Evolutionary conservation across 805 yeast species (phyloP).

Genomic region (Zygosaccharomyces siamensis): DNA sequence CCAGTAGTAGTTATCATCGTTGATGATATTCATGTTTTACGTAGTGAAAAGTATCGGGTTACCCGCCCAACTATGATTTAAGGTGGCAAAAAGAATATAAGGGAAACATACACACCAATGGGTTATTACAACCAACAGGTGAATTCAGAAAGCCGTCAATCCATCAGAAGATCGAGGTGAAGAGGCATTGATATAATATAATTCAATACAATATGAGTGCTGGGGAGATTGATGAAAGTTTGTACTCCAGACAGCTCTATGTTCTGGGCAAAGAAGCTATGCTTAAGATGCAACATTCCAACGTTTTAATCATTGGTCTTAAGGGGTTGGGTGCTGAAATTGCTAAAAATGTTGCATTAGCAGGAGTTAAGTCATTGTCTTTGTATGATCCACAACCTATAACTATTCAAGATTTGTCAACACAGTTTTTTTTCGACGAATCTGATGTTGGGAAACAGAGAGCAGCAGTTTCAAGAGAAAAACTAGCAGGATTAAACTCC

Average conservation of each 20-base stretch:
- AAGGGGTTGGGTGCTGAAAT: slow-evolving; percentile 94
- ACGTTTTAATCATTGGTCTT: slow-evolving; percentile 85
- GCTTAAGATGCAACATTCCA: slow-evolving; percentile 92
- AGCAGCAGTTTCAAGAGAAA: slow-evolving; percentile 63
- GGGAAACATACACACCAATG: not conserved
- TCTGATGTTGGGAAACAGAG: slow-evolving; percentile 73
- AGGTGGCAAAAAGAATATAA: slow-evolving; percentile 5
- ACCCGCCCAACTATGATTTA: not conserved
- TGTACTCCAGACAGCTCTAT: slow-evolving; percentile 94
- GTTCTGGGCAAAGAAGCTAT: slow-evolving; percentile 97
- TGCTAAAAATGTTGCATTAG: slow-evolving; percentile 92
- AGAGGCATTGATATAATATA: not conserved
- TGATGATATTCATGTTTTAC: not conserved
- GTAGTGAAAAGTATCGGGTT: not conserved
- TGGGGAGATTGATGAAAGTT: slow-evolving; percentile 78
- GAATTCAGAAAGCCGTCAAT: not conserved
- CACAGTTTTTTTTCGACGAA: slow-evolving; percentile 78
- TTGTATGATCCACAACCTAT: slow-evolving; percentile 77
- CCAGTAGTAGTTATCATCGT: not conserved
- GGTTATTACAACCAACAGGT: not conserved
- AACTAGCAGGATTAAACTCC: slow-evolving; percentile 75
- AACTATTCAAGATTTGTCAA: slow-evolving; percentile 65
- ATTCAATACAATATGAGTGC: slow-evolving; percentile 3
- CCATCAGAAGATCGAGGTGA: not conserved
- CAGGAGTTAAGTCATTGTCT: slow-evolving; percentile 91